Evolutionary conservation across 1,139 yeast species (phyloP).

Genomic region (Geotrichum fermentans): DNA sequence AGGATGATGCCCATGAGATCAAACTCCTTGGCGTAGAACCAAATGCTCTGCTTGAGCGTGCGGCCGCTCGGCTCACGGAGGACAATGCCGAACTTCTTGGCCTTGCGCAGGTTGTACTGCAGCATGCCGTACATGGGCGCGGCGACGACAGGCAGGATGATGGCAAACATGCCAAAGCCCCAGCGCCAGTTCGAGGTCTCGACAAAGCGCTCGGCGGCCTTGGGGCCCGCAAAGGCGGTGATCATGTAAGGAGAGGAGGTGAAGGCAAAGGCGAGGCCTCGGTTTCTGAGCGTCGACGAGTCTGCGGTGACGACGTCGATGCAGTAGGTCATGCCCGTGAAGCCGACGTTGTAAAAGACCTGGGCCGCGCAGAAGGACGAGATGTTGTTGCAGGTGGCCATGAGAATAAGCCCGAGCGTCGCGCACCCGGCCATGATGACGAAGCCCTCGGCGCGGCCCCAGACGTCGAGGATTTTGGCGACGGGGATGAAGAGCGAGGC

Average conservation of each 20-base stretch:
- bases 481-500: constrained; percentile 36
- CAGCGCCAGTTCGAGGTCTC: not conserved
- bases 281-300: constrained; percentile 32
- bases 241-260: constrained; percentile 34
- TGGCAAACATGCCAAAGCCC: not conserved
- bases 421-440: constrained; percentile 25
- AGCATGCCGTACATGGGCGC: not conserved
- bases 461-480: constrained; percentile 33
- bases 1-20: not conserved
- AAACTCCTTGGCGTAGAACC: not conserved
- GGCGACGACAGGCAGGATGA: not conserved
- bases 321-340: constrained; percentile 28
- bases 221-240: no score
- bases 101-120: not conserved
- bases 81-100: not conserved
- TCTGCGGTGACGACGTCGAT: constrained; percentile 33
- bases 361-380: constrained; percentile 32
- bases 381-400: constrained; percentile 33
- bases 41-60: not conserved
- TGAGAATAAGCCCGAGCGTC: constrained; percentile 32
- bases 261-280: constrained; percentile 34
- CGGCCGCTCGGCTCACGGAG: not conserved
- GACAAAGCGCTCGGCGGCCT: not conserved
- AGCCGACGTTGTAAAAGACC: constrained; percentile 34
- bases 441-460: constrained; percentile 38